These are phyloP conservation scores for Blepharisma undulans DNA, from an alignment of 169 alveolate species.

Conservation along the genomic window DNA sequence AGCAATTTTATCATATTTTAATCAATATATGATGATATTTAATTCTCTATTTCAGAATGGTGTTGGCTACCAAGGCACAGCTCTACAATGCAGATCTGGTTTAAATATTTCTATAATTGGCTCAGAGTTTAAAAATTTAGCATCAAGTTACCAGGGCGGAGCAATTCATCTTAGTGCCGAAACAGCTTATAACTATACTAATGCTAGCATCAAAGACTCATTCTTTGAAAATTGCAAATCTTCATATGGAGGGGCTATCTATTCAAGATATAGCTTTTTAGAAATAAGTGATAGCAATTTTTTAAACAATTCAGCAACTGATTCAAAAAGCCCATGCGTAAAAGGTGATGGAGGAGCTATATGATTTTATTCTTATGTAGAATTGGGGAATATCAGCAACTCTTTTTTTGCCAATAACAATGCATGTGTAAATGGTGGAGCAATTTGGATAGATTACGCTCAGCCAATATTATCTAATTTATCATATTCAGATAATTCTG, in stretches of 20 bases:
- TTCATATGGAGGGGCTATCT: not conserved
- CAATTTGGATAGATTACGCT: not conserved
- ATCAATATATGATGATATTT: no score
- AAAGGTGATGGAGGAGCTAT: not conserved
- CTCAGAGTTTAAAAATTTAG: not conserved
- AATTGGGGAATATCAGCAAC: not conserved
- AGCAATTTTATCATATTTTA: not conserved
- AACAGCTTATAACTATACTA: no score
- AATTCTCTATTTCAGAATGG: not conserved
- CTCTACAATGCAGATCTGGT: not conserved
- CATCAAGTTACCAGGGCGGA: not conserved
- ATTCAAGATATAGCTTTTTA: not conserved
- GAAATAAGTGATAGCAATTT: not conserved
- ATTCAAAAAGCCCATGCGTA: no score
- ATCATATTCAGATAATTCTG: not conserved
- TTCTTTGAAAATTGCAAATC: not conserved
- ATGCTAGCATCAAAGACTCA: not conserved
- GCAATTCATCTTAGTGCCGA: not conserved
- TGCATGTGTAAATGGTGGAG: conserved; percentile 1
- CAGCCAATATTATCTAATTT: not conserved
- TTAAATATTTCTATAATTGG: not conserved
- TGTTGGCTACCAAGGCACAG: not conserved
- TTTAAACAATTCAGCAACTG: not conserved
- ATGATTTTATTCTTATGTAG: not conserved
- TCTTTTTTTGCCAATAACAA: not conserved